Conservation (phyloP, 768 basidiomycete species). For the Psilocybe azurescens region DNA sequence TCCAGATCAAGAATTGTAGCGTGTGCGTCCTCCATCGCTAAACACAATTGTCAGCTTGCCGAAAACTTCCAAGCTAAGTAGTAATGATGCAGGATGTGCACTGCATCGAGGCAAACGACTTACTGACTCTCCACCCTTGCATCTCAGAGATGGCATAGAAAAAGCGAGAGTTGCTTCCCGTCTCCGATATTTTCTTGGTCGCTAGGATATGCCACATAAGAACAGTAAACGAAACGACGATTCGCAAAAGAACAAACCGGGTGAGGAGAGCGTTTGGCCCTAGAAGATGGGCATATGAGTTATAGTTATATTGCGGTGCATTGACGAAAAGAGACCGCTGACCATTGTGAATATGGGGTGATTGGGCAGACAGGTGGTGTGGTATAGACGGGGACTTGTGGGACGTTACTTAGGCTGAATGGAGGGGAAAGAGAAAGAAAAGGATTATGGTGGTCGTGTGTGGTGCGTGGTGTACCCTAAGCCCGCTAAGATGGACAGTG, state of each 20-base stretch:
- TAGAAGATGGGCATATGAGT: slow-evolving; percentile 33
- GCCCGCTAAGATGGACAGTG: slow-evolving; percentile 29
- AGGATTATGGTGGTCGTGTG: slow-evolving; percentile 41
- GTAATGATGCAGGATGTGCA: background rate
- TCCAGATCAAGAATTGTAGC: slow-evolving; percentile 70
- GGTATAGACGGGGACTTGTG: background rate
- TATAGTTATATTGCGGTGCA: slow-evolving; percentile 18
- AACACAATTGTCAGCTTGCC: slow-evolving; percentile 13
- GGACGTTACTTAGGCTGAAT: slow-evolving; percentile 17
- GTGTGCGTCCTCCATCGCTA: slow-evolving; percentile 99
- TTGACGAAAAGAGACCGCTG: slow-evolving; percentile 20
- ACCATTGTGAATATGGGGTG: slow-evolving; percentile 36
- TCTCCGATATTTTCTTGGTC: slow-evolving; percentile 80
- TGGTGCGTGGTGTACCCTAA: slow-evolving; percentile 21
- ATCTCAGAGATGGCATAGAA: slow-evolving; percentile 89
- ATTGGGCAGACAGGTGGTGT: slow-evolving; percentile 11
- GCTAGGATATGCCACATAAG: slow-evolving; percentile 46
- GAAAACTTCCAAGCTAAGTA: slow-evolving; percentile 1
- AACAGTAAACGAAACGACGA: slow-evolving; percentile 9
- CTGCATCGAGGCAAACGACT: slow-evolving; percentile 41
- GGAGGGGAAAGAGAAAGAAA: slow-evolving; percentile 32
- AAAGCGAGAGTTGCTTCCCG: slow-evolving; percentile 73
- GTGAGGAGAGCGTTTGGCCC: slow-evolving; percentile 89
- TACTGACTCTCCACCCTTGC: slow-evolving; percentile 99
- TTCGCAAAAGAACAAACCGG: slow-evolving; percentile 53